Conservation (phyloP, 2,329 filamentous ascomycete genomes). For the Trichoderma sp. region DNA sequence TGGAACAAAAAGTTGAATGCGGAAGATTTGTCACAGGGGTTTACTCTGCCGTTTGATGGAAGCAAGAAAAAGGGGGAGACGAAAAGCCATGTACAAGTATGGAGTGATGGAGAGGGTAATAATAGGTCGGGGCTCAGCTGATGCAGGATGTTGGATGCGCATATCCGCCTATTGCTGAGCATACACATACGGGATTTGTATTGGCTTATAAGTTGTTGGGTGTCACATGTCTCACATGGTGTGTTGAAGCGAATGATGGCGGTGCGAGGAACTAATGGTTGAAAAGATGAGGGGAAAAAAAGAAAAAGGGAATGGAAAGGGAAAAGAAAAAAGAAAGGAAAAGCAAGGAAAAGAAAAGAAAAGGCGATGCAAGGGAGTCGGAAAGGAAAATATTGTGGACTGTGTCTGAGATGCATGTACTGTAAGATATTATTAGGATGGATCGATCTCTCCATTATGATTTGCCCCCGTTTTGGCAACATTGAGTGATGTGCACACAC, state of each 20-base stretch:
- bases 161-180: neutral
- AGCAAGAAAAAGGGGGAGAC: neutral
- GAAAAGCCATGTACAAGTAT: neutral
- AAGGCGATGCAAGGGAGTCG: neutral
- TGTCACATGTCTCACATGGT: slow-evolving; percentile 14
- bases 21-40: slow-evolving; percentile 80
- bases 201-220: neutral
- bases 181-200: neutral
- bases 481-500: neutral
- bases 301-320: neutral
- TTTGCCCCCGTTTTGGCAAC: neutral
- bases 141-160: neutral
- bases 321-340: neutral
- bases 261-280: neutral
- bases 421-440: neutral
- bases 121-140: slow-evolving; percentile 3
- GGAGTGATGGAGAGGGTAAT: neutral
- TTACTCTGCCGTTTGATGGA: slow-evolving; percentile 61
- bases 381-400: neutral
- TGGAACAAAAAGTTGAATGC: slow-evolving; percentile 89
- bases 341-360: neutral
- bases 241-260: neutral
- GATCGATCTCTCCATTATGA: neutral
- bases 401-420: neutral
- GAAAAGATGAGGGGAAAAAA: neutral